Conservation (phyloP, 202 grass and related monocot species). For the Hordeum pubiflorum region DNA sequence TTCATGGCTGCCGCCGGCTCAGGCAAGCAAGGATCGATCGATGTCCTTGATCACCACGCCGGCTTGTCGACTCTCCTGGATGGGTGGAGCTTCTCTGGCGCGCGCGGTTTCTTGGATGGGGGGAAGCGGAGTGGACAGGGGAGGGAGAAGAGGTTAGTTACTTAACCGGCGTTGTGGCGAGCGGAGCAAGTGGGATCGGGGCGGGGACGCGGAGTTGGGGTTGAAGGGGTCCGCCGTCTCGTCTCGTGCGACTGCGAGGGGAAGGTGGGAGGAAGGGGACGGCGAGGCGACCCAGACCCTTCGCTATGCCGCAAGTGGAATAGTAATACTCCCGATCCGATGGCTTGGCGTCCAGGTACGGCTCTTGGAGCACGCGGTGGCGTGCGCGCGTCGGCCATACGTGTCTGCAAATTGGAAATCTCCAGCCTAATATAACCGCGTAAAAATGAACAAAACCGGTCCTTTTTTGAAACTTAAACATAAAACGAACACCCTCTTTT, state of each 20-base stretch:
- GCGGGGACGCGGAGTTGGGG: conserved; percentile 49
- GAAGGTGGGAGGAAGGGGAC: conserved; percentile 50
- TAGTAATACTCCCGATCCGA: no score
- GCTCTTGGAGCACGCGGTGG: neutral
- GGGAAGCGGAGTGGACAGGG: conserved; percentile 11
- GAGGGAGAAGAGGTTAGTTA: neutral
- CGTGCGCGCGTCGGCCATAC: neutral
- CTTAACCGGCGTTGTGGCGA: neutral
- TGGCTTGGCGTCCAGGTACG: neutral
- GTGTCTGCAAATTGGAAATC: neutral
- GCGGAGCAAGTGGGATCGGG: neutral
- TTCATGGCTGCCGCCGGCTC: conserved; percentile 46
- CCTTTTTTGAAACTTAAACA: no score
- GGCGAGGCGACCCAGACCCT: no score
- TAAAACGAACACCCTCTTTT: no score
- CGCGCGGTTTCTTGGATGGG: conserved; percentile 28
- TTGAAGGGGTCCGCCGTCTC: conserved; percentile 39
- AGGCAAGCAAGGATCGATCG: neutral
- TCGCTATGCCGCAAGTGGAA: neutral
- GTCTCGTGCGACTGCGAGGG: neutral
- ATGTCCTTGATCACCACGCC: neutral
- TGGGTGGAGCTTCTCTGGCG: neutral
- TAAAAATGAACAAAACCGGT: no score
- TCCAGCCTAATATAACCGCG: no score
- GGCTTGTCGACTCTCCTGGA: neutral